Evolutionary conservation across 495 filamentous ascomycete species (phyloP).

Genomic region (Penicillium longicatenatum): DNA sequence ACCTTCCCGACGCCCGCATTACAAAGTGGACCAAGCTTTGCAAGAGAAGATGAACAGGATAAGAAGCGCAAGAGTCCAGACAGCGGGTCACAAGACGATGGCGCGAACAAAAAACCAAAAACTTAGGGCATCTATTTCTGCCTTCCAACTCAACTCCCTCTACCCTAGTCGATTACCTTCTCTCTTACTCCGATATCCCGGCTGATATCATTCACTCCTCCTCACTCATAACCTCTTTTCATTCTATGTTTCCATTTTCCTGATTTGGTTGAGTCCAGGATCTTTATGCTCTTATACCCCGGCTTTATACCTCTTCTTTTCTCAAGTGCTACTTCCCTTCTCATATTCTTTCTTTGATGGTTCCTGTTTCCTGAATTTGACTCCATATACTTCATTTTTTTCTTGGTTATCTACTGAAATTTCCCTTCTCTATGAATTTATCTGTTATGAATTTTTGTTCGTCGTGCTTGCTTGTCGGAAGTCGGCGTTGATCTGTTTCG

Average conservation of each 20-base stretch:
- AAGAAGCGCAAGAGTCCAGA: constrained; percentile 60
- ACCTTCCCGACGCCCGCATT: constrained; percentile 89
- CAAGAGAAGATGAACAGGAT: constrained; percentile 56
- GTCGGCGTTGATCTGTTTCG: constrained; percentile 2
- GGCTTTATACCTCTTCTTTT: constrained; percentile 20
- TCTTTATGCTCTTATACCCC: constrained; percentile 26
- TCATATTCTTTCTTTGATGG: constrained; percentile 3
- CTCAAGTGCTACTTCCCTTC: not conserved
- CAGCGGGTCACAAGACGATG: constrained; percentile 38
- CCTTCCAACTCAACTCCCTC: not conserved
- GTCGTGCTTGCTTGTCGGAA: not conserved
- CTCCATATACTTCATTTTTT: constrained; percentile 1
- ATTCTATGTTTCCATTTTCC: not conserved
- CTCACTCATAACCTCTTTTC: constrained; percentile 5
- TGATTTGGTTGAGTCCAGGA: constrained; percentile 22
- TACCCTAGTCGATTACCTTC: not conserved
- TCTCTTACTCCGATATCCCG: constrained; percentile 10
- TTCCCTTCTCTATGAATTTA: not conserved
- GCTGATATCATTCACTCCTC: constrained; percentile 12
- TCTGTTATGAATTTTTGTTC: not conserved
- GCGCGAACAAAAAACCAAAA: constrained; percentile 52
- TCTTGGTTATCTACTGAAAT: constrained; percentile 3
- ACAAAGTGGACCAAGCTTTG: constrained; percentile 67
- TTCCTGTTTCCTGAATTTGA: not conserved
- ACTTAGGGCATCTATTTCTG: constrained; percentile 17